Evolutionary conservation across 352 stramenopile genomes (phyloP), one percentile per base, ranked within the genome.

Genomic region (Globisporangium iwayamae): DNA sequence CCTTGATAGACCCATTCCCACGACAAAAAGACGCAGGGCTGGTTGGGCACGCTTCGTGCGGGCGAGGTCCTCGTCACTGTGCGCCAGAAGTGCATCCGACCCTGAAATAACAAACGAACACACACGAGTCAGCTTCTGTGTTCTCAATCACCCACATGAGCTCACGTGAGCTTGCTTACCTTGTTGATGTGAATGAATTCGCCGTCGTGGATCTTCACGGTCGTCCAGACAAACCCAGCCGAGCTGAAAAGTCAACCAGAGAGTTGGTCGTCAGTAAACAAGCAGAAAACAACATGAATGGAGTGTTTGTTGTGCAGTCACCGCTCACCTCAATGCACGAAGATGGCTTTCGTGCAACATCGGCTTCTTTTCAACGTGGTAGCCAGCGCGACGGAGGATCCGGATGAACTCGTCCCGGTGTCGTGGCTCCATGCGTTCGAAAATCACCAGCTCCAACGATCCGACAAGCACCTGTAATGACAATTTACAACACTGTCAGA

Each of bases 1-100:
- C 86, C 86, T 53, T 94, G 86, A 62, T 90, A 94, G 6, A 92
- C 78, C 86, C 86, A 94, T 46, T 94, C 83, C 86, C 86, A 94
- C 0, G 81, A 90, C 32, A 94, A 69, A 54, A 92, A 93, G 38
- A 92, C 82, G 50, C 84, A 90, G 11, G 81, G 82, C 14, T 80
- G 70, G 32, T 61, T 69, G 36, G 51, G 20, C 11, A 50, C 9
- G 64, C 73, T 20, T 69, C 71, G 50, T 43, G 56, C 71, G 39
- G 74, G 52, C 22, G 57, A 65, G 20, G 78, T 69, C 41, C 77
- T 67, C 62, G 89, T 74, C 18, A 94, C 81, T 10, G 90, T 81
- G 39, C 86, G 83, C 86, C 86, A 94, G 62, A 93, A 90, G 69
- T 94, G 86, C 52, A 92, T 75, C 41, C 83, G 82, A 18, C 86